A percentile compares a stretch with the other conserved stretches of the same genome.
These are phyloP conservation scores for Suillus decipiens DNA, from an alignment of 768 basidiomycete genomes.

Conservation along the genomic window DNA sequence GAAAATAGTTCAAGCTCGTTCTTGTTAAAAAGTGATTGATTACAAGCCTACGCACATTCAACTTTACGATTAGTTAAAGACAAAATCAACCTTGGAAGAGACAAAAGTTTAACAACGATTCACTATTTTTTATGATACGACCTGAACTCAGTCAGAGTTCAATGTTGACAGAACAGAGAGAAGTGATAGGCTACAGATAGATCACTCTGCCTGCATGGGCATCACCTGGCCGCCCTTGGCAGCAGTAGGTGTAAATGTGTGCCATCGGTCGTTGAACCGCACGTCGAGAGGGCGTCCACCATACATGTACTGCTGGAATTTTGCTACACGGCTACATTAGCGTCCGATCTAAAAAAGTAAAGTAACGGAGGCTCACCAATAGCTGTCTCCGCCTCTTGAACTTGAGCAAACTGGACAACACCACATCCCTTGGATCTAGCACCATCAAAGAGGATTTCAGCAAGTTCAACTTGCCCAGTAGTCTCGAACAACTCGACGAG, in stretches of 20 bases:
- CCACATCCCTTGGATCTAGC: conserved; percentile 93
- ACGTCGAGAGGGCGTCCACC: conserved; percentile 90
- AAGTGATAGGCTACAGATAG: not conserved
- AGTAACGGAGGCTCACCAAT: conserved; percentile 56
- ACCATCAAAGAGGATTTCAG: conserved; percentile 74
- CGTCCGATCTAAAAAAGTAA: not conserved
- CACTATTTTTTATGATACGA: conserved; percentile 4
- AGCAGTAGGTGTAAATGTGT: conserved; percentile 86
- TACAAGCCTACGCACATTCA: conserved; percentile 3
- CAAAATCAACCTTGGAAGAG: not conserved
- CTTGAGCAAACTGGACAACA: conserved; percentile 91
- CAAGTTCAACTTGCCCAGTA: too few relatives aligned
- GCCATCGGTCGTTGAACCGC: conserved; percentile 94
- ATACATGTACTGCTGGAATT: conserved; percentile 96
- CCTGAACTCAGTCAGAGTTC: not conserved
- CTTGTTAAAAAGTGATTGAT: not conserved
- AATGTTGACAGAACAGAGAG: not conserved
- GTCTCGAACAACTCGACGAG: conserved; percentile 11
- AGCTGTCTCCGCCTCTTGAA: conserved; percentile 89
- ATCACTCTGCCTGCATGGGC: conserved; percentile 60
- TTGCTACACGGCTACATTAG: conserved; percentile 47
- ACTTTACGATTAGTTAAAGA: conserved; percentile 1
- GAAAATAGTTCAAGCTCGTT: not conserved
- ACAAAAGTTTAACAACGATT: not conserved
- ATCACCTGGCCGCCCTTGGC: conserved; percentile 83